These are phyloP conservation scores for Helminthosporium solani DNA, from an alignment of 2,329 filamentous ascomycete genomes.

Conservation along the genomic window DNA sequence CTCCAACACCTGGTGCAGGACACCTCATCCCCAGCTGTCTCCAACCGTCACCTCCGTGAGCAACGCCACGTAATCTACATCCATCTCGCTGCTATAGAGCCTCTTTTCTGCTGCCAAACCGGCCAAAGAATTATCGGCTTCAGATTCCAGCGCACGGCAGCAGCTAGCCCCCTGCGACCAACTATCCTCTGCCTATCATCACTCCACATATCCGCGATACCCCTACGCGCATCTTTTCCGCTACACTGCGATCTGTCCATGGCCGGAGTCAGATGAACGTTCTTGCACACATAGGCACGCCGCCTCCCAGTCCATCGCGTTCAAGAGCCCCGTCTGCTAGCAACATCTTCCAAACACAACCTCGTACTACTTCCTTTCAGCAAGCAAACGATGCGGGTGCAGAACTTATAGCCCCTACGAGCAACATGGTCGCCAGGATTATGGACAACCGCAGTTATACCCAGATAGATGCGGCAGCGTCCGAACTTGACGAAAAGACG, in stretches of 20 bases:
- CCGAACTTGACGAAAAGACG: conserved; percentile 63
- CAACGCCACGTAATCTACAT: no score
- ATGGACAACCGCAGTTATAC: conserved; percentile 20
- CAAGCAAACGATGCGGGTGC: conserved; percentile 39
- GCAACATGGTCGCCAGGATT: conserved; percentile 31
- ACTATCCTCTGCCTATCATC: no score
- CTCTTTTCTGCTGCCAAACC: no score
- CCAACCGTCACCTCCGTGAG: not conserved
- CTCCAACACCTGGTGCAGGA: not conserved
- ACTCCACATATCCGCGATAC: no score
- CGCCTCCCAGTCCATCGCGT: conserved; percentile 52
- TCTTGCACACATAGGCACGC: conserved; percentile 71
- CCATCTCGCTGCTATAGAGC: no score
- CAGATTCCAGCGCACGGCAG: no score
- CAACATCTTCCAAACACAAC: conserved; percentile 41
- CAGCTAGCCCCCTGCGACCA: no score
- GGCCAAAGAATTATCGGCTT: no score
- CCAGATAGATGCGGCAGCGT: conserved; percentile 30
- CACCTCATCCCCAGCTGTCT: not conserved
- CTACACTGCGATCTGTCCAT: conserved; percentile 35
- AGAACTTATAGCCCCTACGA: conserved; percentile 27
- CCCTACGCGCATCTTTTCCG: not conserved
- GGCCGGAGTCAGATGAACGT: conserved; percentile 76
- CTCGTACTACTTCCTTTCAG: conserved; percentile 21
- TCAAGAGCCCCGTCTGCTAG: conserved; percentile 57